Base-by-base conservation (phyloP, 306 rosid genomes). In the Acacia crassicarpa region DNA sequence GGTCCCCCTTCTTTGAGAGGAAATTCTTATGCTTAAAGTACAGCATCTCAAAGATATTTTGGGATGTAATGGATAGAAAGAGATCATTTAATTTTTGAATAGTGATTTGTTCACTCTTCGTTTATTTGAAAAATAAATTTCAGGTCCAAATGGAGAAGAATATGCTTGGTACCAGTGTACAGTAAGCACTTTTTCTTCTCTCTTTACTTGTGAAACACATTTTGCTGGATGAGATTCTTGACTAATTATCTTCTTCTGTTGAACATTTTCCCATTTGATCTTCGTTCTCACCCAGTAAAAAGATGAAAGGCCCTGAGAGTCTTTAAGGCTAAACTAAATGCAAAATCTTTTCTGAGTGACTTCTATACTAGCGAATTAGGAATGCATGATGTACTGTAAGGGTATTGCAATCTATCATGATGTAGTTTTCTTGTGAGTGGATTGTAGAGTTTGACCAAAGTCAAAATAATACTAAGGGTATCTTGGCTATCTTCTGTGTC, bases 151-250 rank as follows among this genome's bases (percentile, higher is more conserved):
- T 67, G 98, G 97, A 71, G 97, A 95, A 85, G 92, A 92, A 82
- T 92, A 89, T 86, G 99, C 97, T 11, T 95, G 99, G 99, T 95
- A 95, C 75, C 99, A 95, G 87, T 95, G 98, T 49, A 92, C 98
- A 53, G 99, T 95, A 87, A 91, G 95, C 70, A 22, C 74, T 75
- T 68, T 83, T 82, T 83, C 49, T 78, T 72, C 77, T 74, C 67
- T 43, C 78, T 74, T 32, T 78, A 8, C 2, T 49, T 77, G 56
- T 51, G 48, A 38, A 80, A 56, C 77, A 33, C 35, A 22, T 83
- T 22, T 63, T 3, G 6, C 66, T 61, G n/a, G 33, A 46, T 33
- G 22, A 35, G 56, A 27, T 66, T 80, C 69, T 80, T 49, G 46
- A 13, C 33, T 59, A 10, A 61, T 10, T 61, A 3, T 61, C 32